These are phyloP conservation scores for Prunus mume DNA, from an alignment of 306 rosid genomes.

Conservation along the genomic window DNA sequence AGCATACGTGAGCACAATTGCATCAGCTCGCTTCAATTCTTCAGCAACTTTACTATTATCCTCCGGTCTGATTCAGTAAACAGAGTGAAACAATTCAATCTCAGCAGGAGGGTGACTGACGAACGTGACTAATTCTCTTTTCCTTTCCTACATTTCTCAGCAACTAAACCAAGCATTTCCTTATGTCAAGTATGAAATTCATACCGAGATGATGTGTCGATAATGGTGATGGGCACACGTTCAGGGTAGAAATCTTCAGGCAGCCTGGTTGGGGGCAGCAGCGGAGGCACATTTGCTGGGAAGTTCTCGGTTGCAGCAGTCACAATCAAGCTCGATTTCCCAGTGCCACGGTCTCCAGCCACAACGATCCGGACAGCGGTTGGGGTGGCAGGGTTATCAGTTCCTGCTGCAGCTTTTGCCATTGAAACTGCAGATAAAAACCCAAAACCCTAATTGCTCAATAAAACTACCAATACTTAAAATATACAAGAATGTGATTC, in stretches of 20 bases:
- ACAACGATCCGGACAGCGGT: conserved; percentile 84
- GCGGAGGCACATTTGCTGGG: conserved; percentile 71
- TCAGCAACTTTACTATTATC: conserved; percentile 83
- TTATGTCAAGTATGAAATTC: not conserved
- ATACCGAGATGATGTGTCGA: conserved; percentile 93
- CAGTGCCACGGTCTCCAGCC: conserved; percentile 84
- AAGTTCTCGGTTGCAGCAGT: conserved; percentile 82
- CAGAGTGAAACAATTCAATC: conserved; percentile 4
- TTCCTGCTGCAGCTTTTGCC: conserved; percentile 60
- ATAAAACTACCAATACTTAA: not conserved
- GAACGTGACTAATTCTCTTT: not conserved
- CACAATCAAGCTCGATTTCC: conserved; percentile 89
- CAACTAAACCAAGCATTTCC: not conserved
- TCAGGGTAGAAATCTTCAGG: conserved; percentile 91
- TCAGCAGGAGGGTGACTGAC: not conserved
- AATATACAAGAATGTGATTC: not conserved
- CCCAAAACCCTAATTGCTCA: conserved; percentile 29
- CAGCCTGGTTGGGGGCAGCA: conserved; percentile 81
- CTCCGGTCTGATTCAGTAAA: conserved; percentile 51
- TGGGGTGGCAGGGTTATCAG: conserved; percentile 45
- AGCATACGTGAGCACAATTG: conserved; percentile 92
- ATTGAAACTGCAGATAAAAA: conserved; percentile 41
- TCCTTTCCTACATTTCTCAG: not conserved
- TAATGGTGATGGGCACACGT: conserved; percentile 79
- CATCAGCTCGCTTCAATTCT: conserved; percentile 89